phyloP scores from a whole-genome alignment of 495 filamentous ascomycete genomes.

The Aspergillus ellipticus region DNA sequence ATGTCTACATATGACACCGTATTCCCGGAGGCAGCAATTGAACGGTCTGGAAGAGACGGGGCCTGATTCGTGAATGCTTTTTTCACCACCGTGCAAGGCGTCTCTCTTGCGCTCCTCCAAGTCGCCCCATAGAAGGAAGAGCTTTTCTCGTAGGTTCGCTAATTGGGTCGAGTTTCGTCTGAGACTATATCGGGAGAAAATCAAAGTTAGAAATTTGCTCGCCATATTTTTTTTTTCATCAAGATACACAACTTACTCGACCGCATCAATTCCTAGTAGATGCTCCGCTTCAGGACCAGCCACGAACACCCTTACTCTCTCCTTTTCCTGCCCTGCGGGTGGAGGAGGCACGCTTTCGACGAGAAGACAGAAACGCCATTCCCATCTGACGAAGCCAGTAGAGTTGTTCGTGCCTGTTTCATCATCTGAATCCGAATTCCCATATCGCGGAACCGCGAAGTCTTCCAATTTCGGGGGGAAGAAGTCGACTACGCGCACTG shows the following conservation, averaged over 20 bases:
- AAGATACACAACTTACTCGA: constrained; percentile 50
- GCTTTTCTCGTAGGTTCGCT: constrained; percentile 56
- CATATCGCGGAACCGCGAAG: constrained; percentile 55
- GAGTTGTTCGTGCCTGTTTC: constrained; percentile 30
- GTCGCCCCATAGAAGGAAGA: constrained; percentile 83
- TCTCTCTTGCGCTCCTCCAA: constrained; percentile 63
- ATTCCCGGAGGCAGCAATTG: constrained; percentile 49
- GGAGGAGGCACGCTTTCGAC: constrained; percentile 56
- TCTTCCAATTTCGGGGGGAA: constrained; percentile 67
- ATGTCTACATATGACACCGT: constrained; percentile 44
- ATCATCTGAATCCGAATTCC: constrained; percentile 40
- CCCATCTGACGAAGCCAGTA: constrained; percentile 46
- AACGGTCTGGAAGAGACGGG: constrained; percentile 28
- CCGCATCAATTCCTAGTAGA: constrained; percentile 62
- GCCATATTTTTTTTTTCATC: background rate
- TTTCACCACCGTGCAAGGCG: constrained; percentile 11
- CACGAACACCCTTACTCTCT: constrained; percentile 61
- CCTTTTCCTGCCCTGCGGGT: constrained; percentile 29
- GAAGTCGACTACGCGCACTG: constrained; percentile 78
- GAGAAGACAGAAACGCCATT: constrained; percentile 74
- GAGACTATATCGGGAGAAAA: constrained; percentile 49
- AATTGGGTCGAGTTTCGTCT: constrained; percentile 45
- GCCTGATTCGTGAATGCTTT: constrained; percentile 7
- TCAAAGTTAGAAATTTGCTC: background rate
- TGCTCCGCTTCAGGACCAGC: constrained; percentile 59